phyloP scores from a whole-genome alignment of 2,329 filamentous ascomycete species.

The Ophiocordyceps camponoti-leonardi region DNA sequence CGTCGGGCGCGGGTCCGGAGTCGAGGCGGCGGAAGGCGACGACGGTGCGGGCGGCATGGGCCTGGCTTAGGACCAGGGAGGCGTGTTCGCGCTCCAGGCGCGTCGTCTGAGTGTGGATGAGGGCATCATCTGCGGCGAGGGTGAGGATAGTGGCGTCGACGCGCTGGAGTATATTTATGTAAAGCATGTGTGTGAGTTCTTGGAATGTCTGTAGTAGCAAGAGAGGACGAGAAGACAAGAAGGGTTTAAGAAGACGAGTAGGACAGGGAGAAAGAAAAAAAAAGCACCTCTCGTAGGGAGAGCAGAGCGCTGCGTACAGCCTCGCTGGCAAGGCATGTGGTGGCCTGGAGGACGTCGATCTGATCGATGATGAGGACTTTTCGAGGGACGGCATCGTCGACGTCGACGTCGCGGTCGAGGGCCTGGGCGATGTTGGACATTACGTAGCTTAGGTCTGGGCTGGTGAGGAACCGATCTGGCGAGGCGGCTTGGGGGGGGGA shows the following conservation, averaged over 20 bases:
- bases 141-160: slow-evolving; percentile 51
- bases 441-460: slow-evolving; percentile 17
- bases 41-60: slow-evolving; percentile 58
- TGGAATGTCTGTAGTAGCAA: no score
- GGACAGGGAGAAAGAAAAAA: background rate
- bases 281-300: slow-evolving; percentile 40
- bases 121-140: slow-evolving; percentile 54
- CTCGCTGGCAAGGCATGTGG: slow-evolving; percentile 23
- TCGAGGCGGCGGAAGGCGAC: slow-evolving; percentile 62
- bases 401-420: slow-evolving; percentile 15
- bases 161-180: slow-evolving; percentile 20
- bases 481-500: background rate
- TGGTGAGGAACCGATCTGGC: slow-evolving; percentile 9
- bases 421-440: slow-evolving; percentile 20
- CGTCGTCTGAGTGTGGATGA: slow-evolving; percentile 44
- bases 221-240: no score
- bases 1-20: slow-evolving; percentile 76
- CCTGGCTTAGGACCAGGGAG: slow-evolving; percentile 50
- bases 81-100: slow-evolving; percentile 54
- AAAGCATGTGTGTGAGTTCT: no score
- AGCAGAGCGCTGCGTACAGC: slow-evolving; percentile 39
- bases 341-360: slow-evolving; percentile 46
- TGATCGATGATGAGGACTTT: slow-evolving; percentile 50
- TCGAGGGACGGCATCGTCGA: slow-evolving; percentile 9
- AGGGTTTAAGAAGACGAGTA: no score